Evolutionary conservation across 768 basidiomycete genomes (phyloP).

Genomic region (Phanerodontia chrysosporium): DNA sequence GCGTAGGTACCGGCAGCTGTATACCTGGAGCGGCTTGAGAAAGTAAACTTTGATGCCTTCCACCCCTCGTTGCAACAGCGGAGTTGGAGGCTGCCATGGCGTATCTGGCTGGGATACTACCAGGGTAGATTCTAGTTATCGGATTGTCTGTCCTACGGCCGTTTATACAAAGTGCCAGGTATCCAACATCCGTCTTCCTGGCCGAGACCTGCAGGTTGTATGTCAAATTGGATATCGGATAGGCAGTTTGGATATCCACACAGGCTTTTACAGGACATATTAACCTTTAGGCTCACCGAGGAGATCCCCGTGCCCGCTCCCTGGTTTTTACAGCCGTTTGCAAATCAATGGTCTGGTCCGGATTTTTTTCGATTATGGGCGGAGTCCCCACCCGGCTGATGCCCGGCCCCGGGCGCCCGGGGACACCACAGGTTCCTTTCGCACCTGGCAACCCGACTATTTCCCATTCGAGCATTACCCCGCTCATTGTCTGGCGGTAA

Average conservation of each 20-base stretch:
- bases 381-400: too few relatives aligned
- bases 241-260: background rate
- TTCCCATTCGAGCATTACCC: too few relatives aligned
- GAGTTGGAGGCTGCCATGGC: slow-evolving; percentile 79
- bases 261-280: background rate
- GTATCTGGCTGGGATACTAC: slow-evolving; percentile 55
- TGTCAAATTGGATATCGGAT: slow-evolving; percentile 1
- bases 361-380: too few relatives aligned
- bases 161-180: background rate
- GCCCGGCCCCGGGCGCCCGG: too few relatives aligned
- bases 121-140: slow-evolving; percentile 30
- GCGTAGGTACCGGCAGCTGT: slow-evolving; percentile 60
- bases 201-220: background rate
- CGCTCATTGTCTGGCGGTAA: too few relatives aligned
- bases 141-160: background rate
- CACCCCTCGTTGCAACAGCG: slow-evolving; percentile 54
- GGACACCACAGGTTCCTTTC: too few relatives aligned
- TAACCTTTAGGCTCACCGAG: slow-evolving; percentile 1
- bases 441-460: too few relatives aligned
- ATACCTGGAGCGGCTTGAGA: slow-evolving; percentile 64
- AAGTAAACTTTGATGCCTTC: slow-evolving; percentile 69
- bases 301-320: background rate
- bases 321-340: too few relatives aligned
- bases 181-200: background rate
- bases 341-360: too few relatives aligned